Conservation (phyloP, 768 basidiomycete genomes). For the Punctularia strigosozonata region DNA sequence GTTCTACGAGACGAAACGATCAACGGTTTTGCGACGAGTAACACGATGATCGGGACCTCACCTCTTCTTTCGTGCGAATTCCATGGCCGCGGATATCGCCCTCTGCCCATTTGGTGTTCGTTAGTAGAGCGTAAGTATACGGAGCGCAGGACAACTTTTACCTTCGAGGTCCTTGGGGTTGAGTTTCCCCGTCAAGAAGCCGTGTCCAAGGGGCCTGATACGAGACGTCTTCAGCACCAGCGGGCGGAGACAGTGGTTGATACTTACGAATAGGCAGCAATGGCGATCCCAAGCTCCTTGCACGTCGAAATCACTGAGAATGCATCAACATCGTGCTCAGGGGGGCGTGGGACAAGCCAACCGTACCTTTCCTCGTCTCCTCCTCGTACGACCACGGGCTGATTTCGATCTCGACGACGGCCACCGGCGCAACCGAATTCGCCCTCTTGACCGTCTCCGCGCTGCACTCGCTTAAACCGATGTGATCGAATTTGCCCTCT, state of each 20-base stretch:
- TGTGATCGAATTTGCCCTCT: conserved; percentile 47
- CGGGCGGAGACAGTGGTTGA: neutral
- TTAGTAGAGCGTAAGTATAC: conserved; percentile 1
- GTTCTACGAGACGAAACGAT: too few relatives aligned
- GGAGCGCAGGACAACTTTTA: conserved; percentile 4
- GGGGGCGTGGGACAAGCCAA: neutral
- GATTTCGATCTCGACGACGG: conserved; percentile 55
- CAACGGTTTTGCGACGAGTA: too few relatives aligned
- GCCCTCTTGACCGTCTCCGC: conserved; percentile 32
- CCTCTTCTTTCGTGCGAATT: conserved; percentile 27
- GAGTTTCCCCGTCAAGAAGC: conserved; percentile 40
- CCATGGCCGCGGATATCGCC: conserved; percentile 22
- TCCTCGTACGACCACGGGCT: conserved; percentile 49
- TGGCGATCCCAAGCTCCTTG: conserved; percentile 38
- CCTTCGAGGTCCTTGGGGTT: conserved; percentile 21
- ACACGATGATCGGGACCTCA: too few relatives aligned
- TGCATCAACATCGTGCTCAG: neutral
- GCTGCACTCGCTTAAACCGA: conserved; percentile 47
- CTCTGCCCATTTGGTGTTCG: conserved; percentile 15
- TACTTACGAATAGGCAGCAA: conserved; percentile 47
- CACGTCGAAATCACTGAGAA: conserved; percentile 36
- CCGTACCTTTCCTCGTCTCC: conserved; percentile 31
- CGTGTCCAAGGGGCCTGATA: conserved; percentile 41
- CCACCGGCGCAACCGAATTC: conserved; percentile 35
- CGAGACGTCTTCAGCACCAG: neutral